Conservation (phyloP, 805 yeast genomes). For the Ogataea chonburiensis region DNA sequence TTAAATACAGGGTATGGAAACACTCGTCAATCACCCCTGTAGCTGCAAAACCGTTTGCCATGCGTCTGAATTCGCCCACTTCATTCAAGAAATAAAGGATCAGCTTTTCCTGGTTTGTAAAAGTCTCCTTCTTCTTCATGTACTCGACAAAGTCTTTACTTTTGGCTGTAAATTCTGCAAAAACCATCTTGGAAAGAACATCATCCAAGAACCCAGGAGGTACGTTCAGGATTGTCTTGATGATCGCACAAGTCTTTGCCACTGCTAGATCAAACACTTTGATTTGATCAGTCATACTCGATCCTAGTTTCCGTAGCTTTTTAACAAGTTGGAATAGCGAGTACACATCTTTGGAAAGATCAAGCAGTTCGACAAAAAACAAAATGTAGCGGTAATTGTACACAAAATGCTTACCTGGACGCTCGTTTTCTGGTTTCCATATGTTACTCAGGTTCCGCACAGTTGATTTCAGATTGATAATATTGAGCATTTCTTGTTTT, state of each 20-base stretch:
- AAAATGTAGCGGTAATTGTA: conserved; percentile 69
- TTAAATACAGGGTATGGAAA: conserved; percentile 57
- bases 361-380: conserved; percentile 58
- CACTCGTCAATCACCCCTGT: conserved; percentile 75
- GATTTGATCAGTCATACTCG: conserved; percentile 67
- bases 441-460: conserved; percentile 74
- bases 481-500: conserved; percentile 55
- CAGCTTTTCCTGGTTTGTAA: conserved; percentile 39
- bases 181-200: conserved; percentile 45
- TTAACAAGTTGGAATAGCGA: conserved; percentile 61
- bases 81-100: conserved; percentile 47
- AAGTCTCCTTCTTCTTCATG: conserved; percentile 29
- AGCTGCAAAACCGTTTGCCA: conserved; percentile 80
- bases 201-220: conserved; percentile 50
- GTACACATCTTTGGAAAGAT: conserved; percentile 53
- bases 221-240: conserved; percentile 44
- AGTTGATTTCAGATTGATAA: conserved; percentile 64
- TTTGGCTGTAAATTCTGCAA: conserved; percentile 41
- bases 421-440: conserved; percentile 91
- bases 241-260: conserved; percentile 48
- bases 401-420: conserved; percentile 90
- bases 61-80: conserved; percentile 58
- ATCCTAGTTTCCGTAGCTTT: conserved; percentile 73
- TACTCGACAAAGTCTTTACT: conserved; percentile 35
- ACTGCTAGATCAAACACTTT: conserved; percentile 68